Conservation (phyloP, 345 rosid genomes). For the Rhodomyrtus tomentosa region DNA sequence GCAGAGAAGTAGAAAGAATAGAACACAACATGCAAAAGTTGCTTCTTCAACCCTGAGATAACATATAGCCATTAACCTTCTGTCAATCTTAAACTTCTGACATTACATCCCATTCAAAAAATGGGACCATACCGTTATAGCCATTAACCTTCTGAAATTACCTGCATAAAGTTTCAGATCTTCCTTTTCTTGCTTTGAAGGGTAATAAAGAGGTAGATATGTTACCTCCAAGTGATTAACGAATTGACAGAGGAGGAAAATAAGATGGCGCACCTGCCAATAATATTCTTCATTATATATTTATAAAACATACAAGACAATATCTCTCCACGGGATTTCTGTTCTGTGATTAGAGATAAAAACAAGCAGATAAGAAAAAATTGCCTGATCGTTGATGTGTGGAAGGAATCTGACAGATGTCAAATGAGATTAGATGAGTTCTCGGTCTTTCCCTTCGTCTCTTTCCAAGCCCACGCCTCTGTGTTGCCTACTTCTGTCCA, state of each 20-base stretch:
- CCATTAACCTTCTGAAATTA: slow-evolving; percentile 74
- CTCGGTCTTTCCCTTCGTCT: not conserved
- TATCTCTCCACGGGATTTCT: too few species aligned
- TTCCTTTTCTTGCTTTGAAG: slow-evolving; percentile 78
- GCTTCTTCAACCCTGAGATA: too few species aligned
- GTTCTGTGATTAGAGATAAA: not conserved
- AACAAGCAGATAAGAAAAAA: not conserved
- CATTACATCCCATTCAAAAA: too few species aligned
- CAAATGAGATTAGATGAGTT: not conserved
- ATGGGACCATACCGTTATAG: slow-evolving; percentile 41
- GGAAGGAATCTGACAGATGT: not conserved
- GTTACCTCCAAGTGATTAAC: slow-evolving; percentile 67
- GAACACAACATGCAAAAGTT: too few species aligned
- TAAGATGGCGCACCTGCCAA: slow-evolving; percentile 64
- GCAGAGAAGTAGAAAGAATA: too few species aligned
- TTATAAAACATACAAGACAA: not conserved
- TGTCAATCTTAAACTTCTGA: too few species aligned
- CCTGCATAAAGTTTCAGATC: slow-evolving; percentile 76
- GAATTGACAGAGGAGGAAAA: slow-evolving; percentile 78
- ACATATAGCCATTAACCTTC: too few species aligned
- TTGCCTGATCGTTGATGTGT: not conserved
- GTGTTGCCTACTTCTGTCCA: not conserved
- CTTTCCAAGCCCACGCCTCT: not conserved
- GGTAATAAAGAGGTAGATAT: slow-evolving; percentile 71
- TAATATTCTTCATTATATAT: not conserved